Evolutionary conservation across 1,139 yeast species (phyloP).

Genomic region (Pneumocystis murina): DNA sequence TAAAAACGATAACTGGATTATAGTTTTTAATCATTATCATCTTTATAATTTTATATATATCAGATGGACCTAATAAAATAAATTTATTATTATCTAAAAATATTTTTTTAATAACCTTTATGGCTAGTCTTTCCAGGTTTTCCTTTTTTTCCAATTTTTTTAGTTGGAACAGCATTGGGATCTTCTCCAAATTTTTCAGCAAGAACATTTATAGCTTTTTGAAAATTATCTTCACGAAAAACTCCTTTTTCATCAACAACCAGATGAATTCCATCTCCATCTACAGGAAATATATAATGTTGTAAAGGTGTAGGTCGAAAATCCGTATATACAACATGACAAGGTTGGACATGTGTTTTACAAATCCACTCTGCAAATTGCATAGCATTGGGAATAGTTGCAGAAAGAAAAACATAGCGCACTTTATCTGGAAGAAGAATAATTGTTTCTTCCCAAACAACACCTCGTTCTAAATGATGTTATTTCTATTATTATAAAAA

Average conservation of each 20-base stretch:
- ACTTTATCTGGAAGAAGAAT: slow-evolving; percentile 91
- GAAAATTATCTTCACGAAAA: slow-evolving; percentile 93
- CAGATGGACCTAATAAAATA: slow-evolving; percentile 40
- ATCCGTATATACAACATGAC: slow-evolving; percentile 96
- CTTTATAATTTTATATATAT: slow-evolving; percentile 88
- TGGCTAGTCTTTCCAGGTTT: slow-evolving; percentile 85
- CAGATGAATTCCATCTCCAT: slow-evolving; percentile 91
- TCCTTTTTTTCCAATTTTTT: slow-evolving; percentile 53
- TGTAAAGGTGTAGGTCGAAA: slow-evolving; percentile 98
- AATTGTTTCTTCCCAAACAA: slow-evolving; percentile 98
- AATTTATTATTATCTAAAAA: slow-evolving; percentile 1
- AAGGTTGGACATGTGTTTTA: slow-evolving; percentile 85
- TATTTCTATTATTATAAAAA: slow-evolving; percentile 47
- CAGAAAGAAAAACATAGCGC: slow-evolving; percentile 72
- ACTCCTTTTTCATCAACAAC: slow-evolving; percentile 96
- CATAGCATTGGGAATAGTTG: slow-evolving; percentile 96
- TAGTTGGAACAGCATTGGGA: slow-evolving; percentile 36
- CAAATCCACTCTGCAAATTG: slow-evolving; percentile 99
- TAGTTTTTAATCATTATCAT: slow-evolving; percentile 94
- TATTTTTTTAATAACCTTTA: slow-evolving; percentile 28
- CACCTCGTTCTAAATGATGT: slow-evolving; percentile 66
- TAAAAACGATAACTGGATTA: slow-evolving; percentile 95
- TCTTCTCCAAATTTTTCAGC: slow-evolving; percentile 75
- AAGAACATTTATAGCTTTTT: slow-evolving; percentile 92
- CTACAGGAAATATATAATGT: slow-evolving; percentile 91